Conservation (phyloP, 805 yeast genomes). For the Teunomyces barrocoloradensis region DNA sequence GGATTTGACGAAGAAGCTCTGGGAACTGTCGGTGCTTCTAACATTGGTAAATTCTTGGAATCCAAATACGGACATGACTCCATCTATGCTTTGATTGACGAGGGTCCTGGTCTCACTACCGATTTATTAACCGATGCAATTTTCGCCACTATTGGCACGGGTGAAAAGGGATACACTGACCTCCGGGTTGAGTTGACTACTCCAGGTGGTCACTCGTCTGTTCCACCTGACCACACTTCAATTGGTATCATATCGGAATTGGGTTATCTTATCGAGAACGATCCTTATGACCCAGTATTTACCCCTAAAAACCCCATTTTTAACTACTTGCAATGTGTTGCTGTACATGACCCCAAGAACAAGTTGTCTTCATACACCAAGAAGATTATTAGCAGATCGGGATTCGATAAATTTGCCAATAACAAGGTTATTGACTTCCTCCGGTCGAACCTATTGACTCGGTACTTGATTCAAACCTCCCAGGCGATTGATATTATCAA, state of each 20-base stretch:
- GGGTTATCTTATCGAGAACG: constrained; percentile 52
- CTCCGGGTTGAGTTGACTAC: constrained; percentile 48
- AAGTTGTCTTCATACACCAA: constrained; percentile 19
- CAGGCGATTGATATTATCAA: constrained; percentile 32
- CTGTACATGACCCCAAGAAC: constrained; percentile 41
- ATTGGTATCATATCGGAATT: constrained; percentile 72
- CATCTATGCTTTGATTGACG: constrained; percentile 67
- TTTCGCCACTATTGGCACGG: constrained; percentile 48
- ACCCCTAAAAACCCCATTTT: constrained; percentile 59
- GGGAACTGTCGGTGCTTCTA: constrained; percentile 60
- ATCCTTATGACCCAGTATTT: constrained; percentile 50
- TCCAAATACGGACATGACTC: constrained; percentile 60
- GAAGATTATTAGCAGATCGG: constrained; percentile 35
- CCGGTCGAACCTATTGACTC: constrained; percentile 17
- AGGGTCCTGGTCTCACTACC: constrained; percentile 44
- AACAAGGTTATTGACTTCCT: constrained; percentile 19
- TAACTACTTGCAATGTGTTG: constrained; percentile 58
- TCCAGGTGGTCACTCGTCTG: constrained; percentile 77
- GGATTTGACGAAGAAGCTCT: constrained; percentile 81
- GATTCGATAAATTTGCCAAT: constrained; percentile 34
- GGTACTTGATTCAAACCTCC: constrained; percentile 30
- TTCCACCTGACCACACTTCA: constrained; percentile 79
- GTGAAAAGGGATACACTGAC: constrained; percentile 51
- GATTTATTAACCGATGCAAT: constrained; percentile 47
- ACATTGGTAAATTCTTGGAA: constrained; percentile 46